Evolutionary conservation across 768 basidiomycete genomes (phyloP), one percentile per base, ranked within the genome.

Genomic region (Clavaria fumosa): DNA sequence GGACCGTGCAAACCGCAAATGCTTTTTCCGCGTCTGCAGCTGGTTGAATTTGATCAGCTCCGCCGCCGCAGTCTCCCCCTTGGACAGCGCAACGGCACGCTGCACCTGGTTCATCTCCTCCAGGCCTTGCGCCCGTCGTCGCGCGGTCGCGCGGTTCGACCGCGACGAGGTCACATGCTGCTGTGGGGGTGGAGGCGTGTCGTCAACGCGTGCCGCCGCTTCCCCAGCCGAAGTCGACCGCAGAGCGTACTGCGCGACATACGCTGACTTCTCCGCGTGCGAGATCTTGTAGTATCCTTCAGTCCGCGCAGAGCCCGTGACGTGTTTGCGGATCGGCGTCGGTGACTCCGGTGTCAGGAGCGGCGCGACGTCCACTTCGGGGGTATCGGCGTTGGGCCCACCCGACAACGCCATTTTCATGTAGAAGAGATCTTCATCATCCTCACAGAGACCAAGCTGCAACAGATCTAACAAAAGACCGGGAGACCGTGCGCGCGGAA

Each of bases 21-120:
- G 90, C 62, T 99, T 99, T 75, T 97, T 97, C 45, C 95, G 65
- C 23, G 91, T 89, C 58, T 95, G 86, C 17, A 99, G 71, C 61
- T 97, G 95, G 56, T 97, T 97, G 66, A 97, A 97, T 64, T 95
- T 93, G 67, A 95, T 82, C 30, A 83, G 55, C 53, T 85, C 72
- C 36, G 64, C 72, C 17, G 76, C 71, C 2, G 73, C 70, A 3
- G 72, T 72, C 58, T 83, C 80, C 45, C 78, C 67, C 58, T 78
- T 80, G 38, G 76, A 81, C 43, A 84, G 53, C 17, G 75, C 78
- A 34, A 78, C 77, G 15, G 77, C 80, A 19, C 72, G 69, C 53
- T 91, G 82, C 35, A 93, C 77, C 53, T 89, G 78, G 50, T 91
- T 86, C 61, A 93, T 83, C 61, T 93, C 85, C 52, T 99, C 93